These are phyloP conservation scores for Lachnellula suecica DNA, from an alignment of 2,329 filamentous ascomycete genomes.

Conservation along the genomic window DNA sequence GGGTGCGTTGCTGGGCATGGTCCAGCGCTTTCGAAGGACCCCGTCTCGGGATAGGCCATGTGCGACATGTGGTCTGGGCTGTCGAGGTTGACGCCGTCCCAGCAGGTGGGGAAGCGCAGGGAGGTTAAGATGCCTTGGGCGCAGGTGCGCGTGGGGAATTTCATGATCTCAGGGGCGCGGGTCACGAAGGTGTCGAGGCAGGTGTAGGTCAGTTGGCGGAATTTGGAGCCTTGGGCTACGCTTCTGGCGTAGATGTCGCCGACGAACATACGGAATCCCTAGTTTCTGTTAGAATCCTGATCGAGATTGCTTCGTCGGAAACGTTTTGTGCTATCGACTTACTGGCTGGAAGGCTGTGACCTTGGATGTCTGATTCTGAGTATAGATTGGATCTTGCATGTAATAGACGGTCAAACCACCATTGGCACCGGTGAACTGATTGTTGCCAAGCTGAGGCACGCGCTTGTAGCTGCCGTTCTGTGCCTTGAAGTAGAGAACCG, in stretches of 20 bases:
- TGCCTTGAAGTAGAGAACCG: conserved; percentile 31
- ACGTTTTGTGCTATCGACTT: background rate
- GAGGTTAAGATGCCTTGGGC: conserved; percentile 33
- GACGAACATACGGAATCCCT: conserved; percentile 46
- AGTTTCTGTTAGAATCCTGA: background rate
- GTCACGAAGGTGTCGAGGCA: conserved; percentile 39
- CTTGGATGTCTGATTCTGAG: conserved; percentile 35
- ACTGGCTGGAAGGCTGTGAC: conserved; percentile 42
- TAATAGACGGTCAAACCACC: conserved; percentile 40
- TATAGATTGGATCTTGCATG: conserved; percentile 29
- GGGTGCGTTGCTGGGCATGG: conserved; percentile 20
- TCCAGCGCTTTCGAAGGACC: conserved; percentile 12
- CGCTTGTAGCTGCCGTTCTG: conserved; percentile 33
- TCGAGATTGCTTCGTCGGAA: background rate
- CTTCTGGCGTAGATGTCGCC: conserved; percentile 38
- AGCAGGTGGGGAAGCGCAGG: conserved; percentile 31
- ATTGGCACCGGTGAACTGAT: conserved; percentile 33
- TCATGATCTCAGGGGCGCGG: conserved; percentile 37
- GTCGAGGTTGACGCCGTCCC: too few species aligned
- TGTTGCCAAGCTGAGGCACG: conserved; percentile 34
- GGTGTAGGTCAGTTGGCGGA: conserved; percentile 44
- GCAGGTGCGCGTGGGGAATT: conserved; percentile 36
- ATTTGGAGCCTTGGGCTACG: conserved; percentile 35
- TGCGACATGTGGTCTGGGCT: conserved; percentile 22
- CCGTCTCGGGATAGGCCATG: conserved; percentile 19